A percentile compares a stretch with the other conserved stretches of the same genome.
These are phyloP conservation scores for Arbutus unedo DNA, from an alignment of 148 eudicot species.

Conservation along the genomic window DNA sequence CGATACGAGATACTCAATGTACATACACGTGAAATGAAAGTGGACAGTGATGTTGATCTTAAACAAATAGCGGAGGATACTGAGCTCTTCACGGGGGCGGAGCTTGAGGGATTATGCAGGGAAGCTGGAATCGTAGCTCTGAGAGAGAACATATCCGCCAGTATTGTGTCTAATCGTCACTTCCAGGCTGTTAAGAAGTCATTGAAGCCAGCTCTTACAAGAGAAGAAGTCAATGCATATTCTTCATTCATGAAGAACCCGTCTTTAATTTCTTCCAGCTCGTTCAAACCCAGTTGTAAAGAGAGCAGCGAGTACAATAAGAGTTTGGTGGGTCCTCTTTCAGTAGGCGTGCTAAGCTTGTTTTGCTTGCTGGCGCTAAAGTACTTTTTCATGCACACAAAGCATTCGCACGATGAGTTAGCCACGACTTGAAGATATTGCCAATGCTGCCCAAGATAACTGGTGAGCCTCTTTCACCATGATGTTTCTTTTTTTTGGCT, in stretches of 20 bases:
- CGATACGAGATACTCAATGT: constrained; percentile 77
- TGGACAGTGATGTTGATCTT: constrained; percentile 67
- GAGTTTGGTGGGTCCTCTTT: constrained; percentile 27
- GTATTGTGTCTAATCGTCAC: constrained; percentile 55
- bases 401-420: constrained; percentile 12
- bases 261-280: constrained; percentile 21
- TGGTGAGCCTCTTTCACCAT: background rate
- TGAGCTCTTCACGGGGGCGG: constrained; percentile 89
- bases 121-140: constrained; percentile 88
- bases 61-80: constrained; percentile 72
- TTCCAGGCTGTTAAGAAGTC: constrained; percentile 56
- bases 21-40: constrained; percentile 71
- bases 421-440: constrained; percentile 14
- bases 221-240: constrained; percentile 49
- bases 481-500: background rate
- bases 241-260: constrained; percentile 52
- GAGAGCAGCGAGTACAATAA: constrained; percentile 5
- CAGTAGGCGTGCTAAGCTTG: constrained; percentile 34
- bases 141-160: constrained; percentile 88
- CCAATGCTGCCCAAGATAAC: background rate
- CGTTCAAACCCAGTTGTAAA: constrained; percentile 15
- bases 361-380: constrained; percentile 37
- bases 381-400: constrained; percentile 25
- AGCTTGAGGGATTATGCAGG: constrained; percentile 77
- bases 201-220: constrained; percentile 57